Conservation (phyloP, 257 asterid genomes). For the Solanum bukasovii region DNA sequence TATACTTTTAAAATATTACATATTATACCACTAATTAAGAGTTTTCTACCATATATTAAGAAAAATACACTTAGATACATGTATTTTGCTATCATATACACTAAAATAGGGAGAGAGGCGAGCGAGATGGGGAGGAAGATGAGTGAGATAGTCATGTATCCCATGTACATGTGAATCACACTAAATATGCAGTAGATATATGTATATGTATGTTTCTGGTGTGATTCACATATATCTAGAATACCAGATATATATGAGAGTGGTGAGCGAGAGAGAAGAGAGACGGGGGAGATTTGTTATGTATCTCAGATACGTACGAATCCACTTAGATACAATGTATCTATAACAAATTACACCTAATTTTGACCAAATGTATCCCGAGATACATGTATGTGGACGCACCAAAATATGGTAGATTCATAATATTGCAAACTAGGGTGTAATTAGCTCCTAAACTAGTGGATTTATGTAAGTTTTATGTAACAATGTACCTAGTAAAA, state of each 20-base stretch:
- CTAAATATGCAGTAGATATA: background rate
- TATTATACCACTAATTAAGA: no score
- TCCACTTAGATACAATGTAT: background rate
- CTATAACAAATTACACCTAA: background rate
- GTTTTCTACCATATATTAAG: no score
- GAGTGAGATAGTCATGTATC: background rate
- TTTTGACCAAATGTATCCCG: background rate
- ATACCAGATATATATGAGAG: background rate
- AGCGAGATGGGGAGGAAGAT: background rate
- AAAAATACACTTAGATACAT: no score
- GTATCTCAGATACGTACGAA: background rate
- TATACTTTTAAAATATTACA: no score
- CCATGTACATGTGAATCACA: no score
- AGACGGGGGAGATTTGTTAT: no score
- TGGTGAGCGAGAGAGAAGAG: background rate
- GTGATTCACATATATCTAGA: background rate
- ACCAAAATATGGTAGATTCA: no score
- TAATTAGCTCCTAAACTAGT: background rate
- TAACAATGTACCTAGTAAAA: no score
- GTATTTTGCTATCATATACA: background rate
- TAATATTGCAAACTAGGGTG: no score
- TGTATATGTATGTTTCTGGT: background rate
- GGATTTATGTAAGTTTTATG: no score
- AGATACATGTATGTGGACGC: background rate
- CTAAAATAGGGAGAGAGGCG: background rate